Base-by-base conservation (phyloP, 495 filamentous ascomycete species). In the Viridothelium virens region DNA sequence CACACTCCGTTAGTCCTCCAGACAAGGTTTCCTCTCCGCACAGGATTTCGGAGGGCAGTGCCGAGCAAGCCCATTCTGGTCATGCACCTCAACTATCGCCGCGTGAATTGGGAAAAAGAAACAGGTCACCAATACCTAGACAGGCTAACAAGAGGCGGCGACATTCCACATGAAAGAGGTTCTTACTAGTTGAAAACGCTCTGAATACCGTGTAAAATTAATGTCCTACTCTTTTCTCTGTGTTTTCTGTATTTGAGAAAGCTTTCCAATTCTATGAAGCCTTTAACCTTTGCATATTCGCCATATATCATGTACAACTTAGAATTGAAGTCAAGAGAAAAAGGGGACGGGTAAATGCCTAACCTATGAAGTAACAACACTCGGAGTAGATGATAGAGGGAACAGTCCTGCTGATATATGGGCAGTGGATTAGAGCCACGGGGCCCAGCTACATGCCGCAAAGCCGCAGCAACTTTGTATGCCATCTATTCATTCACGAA, bases 121-220 rank as follows among this genome's bases (percentile, higher is more conserved):
- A 33, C 14, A 36, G 53, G 53, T 36, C 53, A 59, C 53, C 53
- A 14, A 36, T 36, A 36, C 2, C 53, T 59, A 31, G 36, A 59
- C 53, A 11, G 36, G 36, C 53, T 0, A 36, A 59, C 7, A 59
- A 59, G 53, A 59, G 53, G 31, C n/a, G 53, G 31, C 53, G 53
- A 14, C 14, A 9, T n/a, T 59, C 53, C 7, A 14, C 18, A 36
- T 36, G 53, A 59, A 36, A 59, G 53, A 59, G 31, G 18, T 0
- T 59, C 25, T 59, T 33, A 1, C 11, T 59, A 36, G 6, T 59
- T 34, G 14, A 18, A 0, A 9, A 36, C 36, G 53, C 31, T 36
- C 36, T 59, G 53, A 18, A 59, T 59, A 59, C 31, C 53, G 10
- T 59, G 53, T 59, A 59, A 2, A 36, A 36, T 3, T 59, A 59